phyloP scores from a whole-genome alignment of 805 yeast species.

The Candida pini region DNA sequence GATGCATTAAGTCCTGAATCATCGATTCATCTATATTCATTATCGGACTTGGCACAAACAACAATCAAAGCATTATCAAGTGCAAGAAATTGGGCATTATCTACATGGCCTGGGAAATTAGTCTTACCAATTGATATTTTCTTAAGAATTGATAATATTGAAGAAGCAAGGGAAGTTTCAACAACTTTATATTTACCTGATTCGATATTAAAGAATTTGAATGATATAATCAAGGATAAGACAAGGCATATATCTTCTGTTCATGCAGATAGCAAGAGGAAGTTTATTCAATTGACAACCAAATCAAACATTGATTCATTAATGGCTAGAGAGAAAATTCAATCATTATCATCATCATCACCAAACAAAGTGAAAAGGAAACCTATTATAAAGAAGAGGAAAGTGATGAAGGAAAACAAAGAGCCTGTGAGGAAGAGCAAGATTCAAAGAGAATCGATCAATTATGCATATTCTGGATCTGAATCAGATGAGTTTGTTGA shows the following conservation, averaged over 20 bases:
- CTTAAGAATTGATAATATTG: constrained; percentile 50
- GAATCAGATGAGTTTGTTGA: no score
- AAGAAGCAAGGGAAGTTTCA: constrained; percentile 53
- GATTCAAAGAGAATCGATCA: no score
- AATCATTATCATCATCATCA: no score
- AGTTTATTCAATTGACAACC: no score
- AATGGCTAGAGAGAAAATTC: no score
- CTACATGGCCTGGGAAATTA: constrained; percentile 78
- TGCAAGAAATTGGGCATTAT: constrained; percentile 58
- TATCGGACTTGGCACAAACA: constrained; percentile 71
- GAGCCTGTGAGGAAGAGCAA: no score
- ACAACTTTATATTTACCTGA: constrained; percentile 54
- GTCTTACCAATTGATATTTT: constrained; percentile 66
- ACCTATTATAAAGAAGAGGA: no score
- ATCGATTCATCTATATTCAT: constrained; percentile 45
- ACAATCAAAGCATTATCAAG: constrained; percentile 54
- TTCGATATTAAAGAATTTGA: constrained; percentile 33
- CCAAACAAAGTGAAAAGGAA: no score
- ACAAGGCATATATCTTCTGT: constrained; percentile 8
- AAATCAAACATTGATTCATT: no score
- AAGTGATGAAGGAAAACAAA: no score
- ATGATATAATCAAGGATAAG: constrained; percentile 23
- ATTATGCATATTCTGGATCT: no score
- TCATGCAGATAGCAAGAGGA: constrained; percentile 1
- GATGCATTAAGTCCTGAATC: constrained; percentile 34